These are phyloP conservation scores for Boletus reticulatus DNA, from an alignment of 768 basidiomycete genomes.

Conservation along the genomic window DNA sequence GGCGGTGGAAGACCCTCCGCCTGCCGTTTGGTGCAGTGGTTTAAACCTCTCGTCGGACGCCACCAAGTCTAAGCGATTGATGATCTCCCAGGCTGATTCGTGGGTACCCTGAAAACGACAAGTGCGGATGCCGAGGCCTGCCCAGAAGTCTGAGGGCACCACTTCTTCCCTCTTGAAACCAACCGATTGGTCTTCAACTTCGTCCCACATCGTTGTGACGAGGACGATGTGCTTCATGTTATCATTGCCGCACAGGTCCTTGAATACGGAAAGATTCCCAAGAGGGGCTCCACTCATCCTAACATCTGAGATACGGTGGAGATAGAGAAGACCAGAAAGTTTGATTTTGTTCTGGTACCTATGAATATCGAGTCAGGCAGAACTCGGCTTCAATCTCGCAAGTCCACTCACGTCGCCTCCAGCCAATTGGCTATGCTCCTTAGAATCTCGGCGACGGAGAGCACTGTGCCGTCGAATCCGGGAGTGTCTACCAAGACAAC, in stretches of 20 bases:
- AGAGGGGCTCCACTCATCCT: slow-evolving; percentile 4
- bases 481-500: slow-evolving; percentile 19
- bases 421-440: slow-evolving; percentile 13
- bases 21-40: too few species aligned
- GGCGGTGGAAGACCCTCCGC: too few species aligned
- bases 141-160: too few species aligned
- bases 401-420: slow-evolving; percentile 8
- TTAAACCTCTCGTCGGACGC: not conserved
- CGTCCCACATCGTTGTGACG: slow-evolving; percentile 17
- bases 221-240: slow-evolving; percentile 14
- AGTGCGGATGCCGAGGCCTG: too few species aligned
- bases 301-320: too few species aligned
- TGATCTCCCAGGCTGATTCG: not conserved
- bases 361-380: not conserved
- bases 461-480: slow-evolving; percentile 14
- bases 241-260: slow-evolving; percentile 9
- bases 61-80: not conserved
- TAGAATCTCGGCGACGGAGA: slow-evolving; percentile 9
- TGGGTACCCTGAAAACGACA: too few species aligned
- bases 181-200: too few species aligned
- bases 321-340: too few species aligned
- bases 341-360: too few species aligned
- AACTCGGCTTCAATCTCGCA: not conserved
- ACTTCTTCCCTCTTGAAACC: too few species aligned
- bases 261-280: not conserved